Percentiles rank a stretch among this genome's conserved stretches.
These are phyloP conservation scores for Rubus parviflorus DNA, from an alignment of 306 rosid genomes.

Conservation along the genomic window DNA sequence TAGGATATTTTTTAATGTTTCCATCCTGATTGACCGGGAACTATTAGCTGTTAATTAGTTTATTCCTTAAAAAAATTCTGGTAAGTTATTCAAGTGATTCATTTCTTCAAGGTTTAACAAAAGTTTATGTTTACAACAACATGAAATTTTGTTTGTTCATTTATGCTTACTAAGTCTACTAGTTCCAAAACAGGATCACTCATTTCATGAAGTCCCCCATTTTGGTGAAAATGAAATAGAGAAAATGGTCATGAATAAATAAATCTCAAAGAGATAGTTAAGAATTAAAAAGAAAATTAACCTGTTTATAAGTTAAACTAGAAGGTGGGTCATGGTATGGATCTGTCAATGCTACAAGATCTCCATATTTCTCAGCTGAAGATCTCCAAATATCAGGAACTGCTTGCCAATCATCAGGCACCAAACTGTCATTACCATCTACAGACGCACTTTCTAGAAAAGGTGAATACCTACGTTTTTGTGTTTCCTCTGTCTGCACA, in stretches of 20 bases:
- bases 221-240: background rate
- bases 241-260: background rate
- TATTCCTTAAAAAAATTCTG: background rate
- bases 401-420: constrained; percentile 72
- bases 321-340: constrained; percentile 87
- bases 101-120: background rate
- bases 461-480: constrained; percentile 65
- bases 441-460: constrained; percentile 64
- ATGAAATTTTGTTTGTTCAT: background rate
- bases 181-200: background rate
- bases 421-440: constrained; percentile 33
- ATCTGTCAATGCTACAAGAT: constrained; percentile 68
- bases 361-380: constrained; percentile 81
- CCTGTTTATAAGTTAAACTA: constrained; percentile 73
- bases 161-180: background rate
- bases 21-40: background rate
- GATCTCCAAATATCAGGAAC: constrained; percentile 97
- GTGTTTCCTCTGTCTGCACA: constrained; percentile 44
- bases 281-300: background rate
- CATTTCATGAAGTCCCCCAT: background rate
- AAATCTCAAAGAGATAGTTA: background rate
- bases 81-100: background rate
- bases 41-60: background rate
- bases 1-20: background rate
- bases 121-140: background rate